Conservation (phyloP, 2,329 filamentous ascomycete genomes). For the Colletotrichum melonis region DNA sequence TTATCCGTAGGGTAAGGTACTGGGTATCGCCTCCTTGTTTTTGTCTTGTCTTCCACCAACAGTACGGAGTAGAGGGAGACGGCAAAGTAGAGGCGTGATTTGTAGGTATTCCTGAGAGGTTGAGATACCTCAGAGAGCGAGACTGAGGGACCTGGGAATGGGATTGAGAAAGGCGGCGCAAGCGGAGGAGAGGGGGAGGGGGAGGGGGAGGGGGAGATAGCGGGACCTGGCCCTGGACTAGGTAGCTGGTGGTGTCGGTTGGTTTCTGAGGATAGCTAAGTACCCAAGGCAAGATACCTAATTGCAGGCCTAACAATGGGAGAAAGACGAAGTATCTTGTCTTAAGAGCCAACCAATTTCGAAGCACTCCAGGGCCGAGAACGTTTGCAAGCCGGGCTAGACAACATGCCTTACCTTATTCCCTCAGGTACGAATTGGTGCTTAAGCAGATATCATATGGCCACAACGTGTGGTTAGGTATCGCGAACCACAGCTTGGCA, state of each 20-base stretch:
- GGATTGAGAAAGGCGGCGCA: background rate
- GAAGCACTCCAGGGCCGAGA: too few relatives aligned
- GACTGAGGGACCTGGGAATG: background rate
- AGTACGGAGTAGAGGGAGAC: background rate
- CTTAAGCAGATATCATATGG: too few relatives aligned
- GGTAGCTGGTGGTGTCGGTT: background rate
- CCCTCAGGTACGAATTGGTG: too few relatives aligned
- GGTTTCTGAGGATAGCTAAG: background rate
- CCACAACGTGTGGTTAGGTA: background rate
- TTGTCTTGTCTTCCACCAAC: background rate
- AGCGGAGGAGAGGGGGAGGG: conserved; percentile 6
- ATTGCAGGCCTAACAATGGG: background rate
- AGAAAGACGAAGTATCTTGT: background rate
- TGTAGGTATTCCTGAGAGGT: too few relatives aligned
- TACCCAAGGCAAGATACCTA: background rate
- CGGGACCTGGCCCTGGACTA: conserved; percentile 1
- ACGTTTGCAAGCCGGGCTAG: too few relatives aligned
- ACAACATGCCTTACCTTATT: too few relatives aligned
- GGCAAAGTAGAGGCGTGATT: background rate
- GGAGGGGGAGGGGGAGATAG: background rate
- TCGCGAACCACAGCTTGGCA: background rate
- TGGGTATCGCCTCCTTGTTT: background rate
- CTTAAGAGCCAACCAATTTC: too few relatives aligned
- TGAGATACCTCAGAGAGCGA: background rate
- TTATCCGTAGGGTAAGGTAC: too few relatives aligned